Evolutionary conservation across 2,329 filamentous ascomycete genomes (phyloP).

Genomic region (Pleoardoris graminearum): DNA sequence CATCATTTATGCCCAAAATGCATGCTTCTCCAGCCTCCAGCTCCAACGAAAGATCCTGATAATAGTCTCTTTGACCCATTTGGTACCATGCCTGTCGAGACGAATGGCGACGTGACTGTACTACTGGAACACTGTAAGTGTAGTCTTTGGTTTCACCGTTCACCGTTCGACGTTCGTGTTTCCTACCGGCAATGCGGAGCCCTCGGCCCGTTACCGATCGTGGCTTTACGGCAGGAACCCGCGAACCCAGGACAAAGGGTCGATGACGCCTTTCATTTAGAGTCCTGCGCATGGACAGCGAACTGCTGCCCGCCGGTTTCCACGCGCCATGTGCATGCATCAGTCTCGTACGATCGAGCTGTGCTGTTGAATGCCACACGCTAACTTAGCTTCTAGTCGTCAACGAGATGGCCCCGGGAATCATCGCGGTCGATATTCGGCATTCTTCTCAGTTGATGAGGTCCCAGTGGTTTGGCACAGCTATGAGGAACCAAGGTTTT

Average conservation of each 20-base stretch:
- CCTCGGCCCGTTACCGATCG: not conserved
- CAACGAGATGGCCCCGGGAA: constrained; percentile 41
- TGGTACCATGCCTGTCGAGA: constrained; percentile 31
- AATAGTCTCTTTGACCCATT: constrained; percentile 41
- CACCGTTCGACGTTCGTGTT: constrained; percentile 11
- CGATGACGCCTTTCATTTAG: not conserved
- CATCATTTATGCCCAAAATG: constrained; percentile 37
- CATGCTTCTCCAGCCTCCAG: constrained; percentile 22
- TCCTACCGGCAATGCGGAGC: constrained; percentile 15
- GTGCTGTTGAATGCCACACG: not conserved
- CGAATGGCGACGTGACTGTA: constrained; percentile 33
- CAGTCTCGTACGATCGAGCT: not conserved
- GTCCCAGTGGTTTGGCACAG: constrained; percentile 44
- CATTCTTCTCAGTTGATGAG: constrained; percentile 41
- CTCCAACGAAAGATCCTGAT: constrained; percentile 27
- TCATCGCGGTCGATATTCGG: constrained; percentile 44
- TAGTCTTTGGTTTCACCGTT: constrained; percentile 16
- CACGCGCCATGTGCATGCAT: not conserved
- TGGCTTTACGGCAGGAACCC: not conserved
- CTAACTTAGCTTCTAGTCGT: constrained; percentile 35
- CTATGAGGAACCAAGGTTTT: constrained; percentile 40
- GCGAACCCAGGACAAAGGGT: not conserved
- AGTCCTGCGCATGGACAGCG: not conserved
- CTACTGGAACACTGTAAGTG: constrained; percentile 45
- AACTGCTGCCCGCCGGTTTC: not conserved